Evolutionary conservation across 371 early-diverging fungal genomes (phyloP).

Genomic region (Mortierella polycephala): DNA sequence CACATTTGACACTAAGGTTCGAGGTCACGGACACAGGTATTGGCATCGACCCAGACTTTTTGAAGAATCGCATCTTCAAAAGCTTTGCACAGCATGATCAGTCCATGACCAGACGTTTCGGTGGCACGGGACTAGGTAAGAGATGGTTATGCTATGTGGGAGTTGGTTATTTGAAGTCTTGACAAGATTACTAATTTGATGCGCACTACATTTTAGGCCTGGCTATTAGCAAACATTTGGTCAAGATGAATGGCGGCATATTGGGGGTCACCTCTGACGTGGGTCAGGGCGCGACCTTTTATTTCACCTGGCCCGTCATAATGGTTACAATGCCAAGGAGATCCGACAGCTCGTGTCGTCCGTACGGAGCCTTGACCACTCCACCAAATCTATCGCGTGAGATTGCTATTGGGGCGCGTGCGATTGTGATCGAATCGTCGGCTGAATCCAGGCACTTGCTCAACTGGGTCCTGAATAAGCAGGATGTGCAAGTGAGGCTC

Average conservation of each 20-base stretch:
- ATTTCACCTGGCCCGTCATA: slow-evolving; percentile 52
- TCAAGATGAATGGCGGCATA: slow-evolving; percentile 55
- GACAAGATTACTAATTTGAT: neutral
- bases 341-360: slow-evolving; percentile 6
- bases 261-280: slow-evolving; percentile 51
- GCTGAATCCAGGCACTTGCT: slow-evolving; percentile 34
- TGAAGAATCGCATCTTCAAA: slow-evolving; percentile 56
- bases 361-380: neutral
- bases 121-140: slow-evolving; percentile 56
- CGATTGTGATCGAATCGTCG: slow-evolving; percentile 30
- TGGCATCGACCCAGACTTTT: slow-evolving; percentile 54
- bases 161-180: neutral
- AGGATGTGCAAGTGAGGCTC: slow-evolving; percentile 21
- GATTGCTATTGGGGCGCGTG: slow-evolving; percentile 32
- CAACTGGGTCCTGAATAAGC: slow-evolving; percentile 24
- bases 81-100: slow-evolving; percentile 57
- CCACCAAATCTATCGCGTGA: slow-evolving; percentile 19
- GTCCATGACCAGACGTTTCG: slow-evolving; percentile 56
- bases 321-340: slow-evolving; percentile 1
- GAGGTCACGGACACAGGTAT: slow-evolving; percentile 51
- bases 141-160: neutral
- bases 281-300: slow-evolving; percentile 56
- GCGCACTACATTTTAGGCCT: slow-evolving; percentile 27
- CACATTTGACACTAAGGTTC: slow-evolving; percentile 21
- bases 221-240: slow-evolving; percentile 57